Evolutionary conservation across 331 rosid species (phyloP).

Genomic region (Acacia concinna): DNA sequence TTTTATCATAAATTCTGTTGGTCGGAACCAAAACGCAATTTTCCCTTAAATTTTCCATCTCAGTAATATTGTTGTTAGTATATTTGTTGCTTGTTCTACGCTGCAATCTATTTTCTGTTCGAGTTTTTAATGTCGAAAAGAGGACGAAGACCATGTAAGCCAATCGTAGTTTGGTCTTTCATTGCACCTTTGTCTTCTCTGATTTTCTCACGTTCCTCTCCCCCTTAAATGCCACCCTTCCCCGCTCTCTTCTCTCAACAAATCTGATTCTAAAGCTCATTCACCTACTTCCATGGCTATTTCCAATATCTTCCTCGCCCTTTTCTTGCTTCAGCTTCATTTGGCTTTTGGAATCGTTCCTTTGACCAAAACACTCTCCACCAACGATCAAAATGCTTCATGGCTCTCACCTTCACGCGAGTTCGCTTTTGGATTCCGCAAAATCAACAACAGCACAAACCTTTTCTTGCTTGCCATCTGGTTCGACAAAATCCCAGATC

Average conservation of each 20-base stretch:
- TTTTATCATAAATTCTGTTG: no score
- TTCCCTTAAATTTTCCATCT: no score
- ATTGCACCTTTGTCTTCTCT: not conserved
- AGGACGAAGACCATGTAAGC: not conserved
- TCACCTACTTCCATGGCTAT: constrained; percentile 2
- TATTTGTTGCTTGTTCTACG: no score
- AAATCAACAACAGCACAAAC: not conserved
- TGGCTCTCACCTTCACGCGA: constrained; percentile 40
- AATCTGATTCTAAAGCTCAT: not conserved
- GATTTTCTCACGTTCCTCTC: not conserved
- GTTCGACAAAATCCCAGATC: no score
- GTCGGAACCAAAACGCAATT: no score
- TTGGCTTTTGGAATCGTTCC: constrained; percentile 20
- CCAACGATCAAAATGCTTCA: not conserved
- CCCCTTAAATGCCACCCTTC: not conserved
- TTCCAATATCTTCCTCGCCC: not conserved
- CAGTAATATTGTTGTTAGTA: no score
- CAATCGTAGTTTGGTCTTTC: not conserved
- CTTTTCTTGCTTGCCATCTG: constrained; percentile 35
- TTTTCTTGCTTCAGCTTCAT: not conserved
- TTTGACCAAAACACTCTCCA: constrained; percentile 17
- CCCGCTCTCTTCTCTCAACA: not conserved
- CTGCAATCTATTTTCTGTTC: no score
- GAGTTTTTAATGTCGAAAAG: not conserved
- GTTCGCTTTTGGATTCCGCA: constrained; percentile 46